Conservation (phyloP, 202 grass and related monocot species). For the Digitaria exilis region DNA sequence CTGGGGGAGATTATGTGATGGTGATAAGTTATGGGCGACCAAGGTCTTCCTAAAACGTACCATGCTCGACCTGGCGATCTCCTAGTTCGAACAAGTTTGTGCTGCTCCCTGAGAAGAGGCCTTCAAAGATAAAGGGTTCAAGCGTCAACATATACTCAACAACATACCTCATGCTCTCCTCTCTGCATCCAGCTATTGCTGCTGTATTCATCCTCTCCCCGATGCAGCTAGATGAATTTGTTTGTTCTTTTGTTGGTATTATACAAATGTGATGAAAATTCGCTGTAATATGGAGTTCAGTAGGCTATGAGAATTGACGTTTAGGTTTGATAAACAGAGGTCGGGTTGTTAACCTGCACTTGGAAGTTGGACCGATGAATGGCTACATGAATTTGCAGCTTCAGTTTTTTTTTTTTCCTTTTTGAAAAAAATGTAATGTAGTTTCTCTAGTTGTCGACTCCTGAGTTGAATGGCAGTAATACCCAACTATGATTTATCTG, state of each 20-base stretch:
- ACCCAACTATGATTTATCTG: neutral
- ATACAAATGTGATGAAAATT: conserved; percentile 22
- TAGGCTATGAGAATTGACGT: conserved; percentile 3
- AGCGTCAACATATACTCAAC: conserved; percentile 4
- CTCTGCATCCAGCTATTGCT: conserved; percentile 30
- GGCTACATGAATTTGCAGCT: neutral
- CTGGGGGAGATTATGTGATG: conserved; percentile 70
- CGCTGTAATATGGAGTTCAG: conserved; percentile 17
- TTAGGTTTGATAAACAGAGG: conserved; percentile 25
- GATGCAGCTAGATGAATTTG: conserved; percentile 35
- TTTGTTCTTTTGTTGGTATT: conserved; percentile 45
- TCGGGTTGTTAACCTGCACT: neutral
- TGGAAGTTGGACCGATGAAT: neutral
- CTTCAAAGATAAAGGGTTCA: conserved; percentile 1
- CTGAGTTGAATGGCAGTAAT: neutral
- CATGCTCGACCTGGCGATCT: neutral
- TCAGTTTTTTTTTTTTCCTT: neutral
- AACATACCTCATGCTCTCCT: conserved; percentile 2
- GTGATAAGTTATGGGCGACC: conserved; percentile 59
- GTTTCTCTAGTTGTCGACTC: neutral
- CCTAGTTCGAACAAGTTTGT: neutral
- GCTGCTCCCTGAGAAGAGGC: neutral
- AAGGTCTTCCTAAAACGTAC: conserved; percentile 14
- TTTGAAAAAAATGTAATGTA: neutral
- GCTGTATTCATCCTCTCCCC: neutral